Percentiles rank a stretch among this genome's conserved stretches.
Evolutionary conservation across 2,329 filamentous ascomycete species (phyloP).

Genomic region (Botrytis sinoallii): DNA sequence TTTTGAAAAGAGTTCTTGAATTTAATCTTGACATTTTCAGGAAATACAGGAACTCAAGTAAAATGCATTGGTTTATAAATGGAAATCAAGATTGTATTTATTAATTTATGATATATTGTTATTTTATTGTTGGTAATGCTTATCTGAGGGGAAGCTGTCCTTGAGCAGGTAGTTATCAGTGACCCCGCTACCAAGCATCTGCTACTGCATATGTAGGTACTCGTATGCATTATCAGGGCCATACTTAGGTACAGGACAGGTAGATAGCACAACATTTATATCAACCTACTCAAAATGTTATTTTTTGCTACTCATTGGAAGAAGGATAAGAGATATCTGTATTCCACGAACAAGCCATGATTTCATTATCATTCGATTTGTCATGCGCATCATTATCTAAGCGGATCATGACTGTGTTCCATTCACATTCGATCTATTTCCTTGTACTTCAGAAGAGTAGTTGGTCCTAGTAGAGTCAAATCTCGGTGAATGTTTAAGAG

Average conservation of each 20-base stretch:
- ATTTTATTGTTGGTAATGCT: not conserved
- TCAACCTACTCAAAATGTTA: not conserved
- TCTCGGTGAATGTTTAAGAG: not conserved
- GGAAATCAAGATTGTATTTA: not conserved
- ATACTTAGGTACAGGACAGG: not conserved
- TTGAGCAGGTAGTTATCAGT: not conserved
- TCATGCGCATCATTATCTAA: too few species aligned
- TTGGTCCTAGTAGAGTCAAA: not conserved
- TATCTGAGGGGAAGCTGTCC: not conserved
- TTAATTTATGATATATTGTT: not conserved
- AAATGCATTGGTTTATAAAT: not conserved
- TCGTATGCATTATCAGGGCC: not conserved
- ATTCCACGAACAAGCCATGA: not conserved
- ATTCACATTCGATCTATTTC: not conserved
- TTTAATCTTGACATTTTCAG: not conserved
- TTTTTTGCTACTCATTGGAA: not conserved
- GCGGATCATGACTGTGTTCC: too few species aligned
- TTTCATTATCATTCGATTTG: not conserved
- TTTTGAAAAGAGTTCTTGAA: not conserved
- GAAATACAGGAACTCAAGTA: not conserved
- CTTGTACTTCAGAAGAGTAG: not conserved
- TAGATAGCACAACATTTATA: not conserved
- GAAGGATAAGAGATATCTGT: not conserved
- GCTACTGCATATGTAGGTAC: not conserved
- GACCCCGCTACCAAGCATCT: not conserved